A percentile compares a stretch with the other conserved stretches of the same genome.
These are phyloP conservation scores for Coemansia sp. DNA, from an alignment of 192 early-diverging fungal species.

Conservation along the genomic window DNA sequence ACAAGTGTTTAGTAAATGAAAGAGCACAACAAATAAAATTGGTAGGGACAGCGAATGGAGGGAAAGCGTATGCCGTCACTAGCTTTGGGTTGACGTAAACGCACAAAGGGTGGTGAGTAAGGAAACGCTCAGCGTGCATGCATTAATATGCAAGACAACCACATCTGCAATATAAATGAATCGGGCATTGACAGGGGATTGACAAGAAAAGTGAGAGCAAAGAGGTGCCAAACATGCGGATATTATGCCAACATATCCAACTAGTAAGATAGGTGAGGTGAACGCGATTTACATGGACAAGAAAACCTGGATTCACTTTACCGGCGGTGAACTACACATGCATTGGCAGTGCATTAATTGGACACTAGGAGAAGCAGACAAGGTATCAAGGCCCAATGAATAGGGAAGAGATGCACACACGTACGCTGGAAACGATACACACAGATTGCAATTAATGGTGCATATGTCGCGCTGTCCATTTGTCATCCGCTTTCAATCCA, in stretches of 20 bases:
- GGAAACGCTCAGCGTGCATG: not conserved
- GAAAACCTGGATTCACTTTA: not conserved
- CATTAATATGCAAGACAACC: not conserved
- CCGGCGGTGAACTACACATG: not conserved
- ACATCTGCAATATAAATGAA: not conserved
- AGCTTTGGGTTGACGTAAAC: not conserved
- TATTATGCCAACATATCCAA: not conserved
- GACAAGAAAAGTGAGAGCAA: not conserved
- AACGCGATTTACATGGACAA: not conserved
- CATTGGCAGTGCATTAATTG: not conserved
- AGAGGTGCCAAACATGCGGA: slow-evolving; percentile 7
- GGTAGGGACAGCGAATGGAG: not conserved
- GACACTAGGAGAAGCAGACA: not conserved
- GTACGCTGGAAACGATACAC: not conserved
- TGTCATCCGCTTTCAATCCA: not conserved
- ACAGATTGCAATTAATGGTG: not conserved
- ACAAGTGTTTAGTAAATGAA: not conserved
- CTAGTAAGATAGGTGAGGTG: not conserved
- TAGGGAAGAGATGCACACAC: not conserved
- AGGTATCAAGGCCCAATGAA: not conserved
- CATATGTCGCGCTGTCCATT: not conserved
- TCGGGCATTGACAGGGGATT: not conserved
- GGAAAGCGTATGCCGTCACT: not conserved
- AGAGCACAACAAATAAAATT: not conserved
- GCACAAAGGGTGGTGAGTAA: not conserved